Percentiles rank a stretch among this genome's conserved stretches.
Conservation (phyloP, 257 asterid species). For the Fraxinus anomala region DNA sequence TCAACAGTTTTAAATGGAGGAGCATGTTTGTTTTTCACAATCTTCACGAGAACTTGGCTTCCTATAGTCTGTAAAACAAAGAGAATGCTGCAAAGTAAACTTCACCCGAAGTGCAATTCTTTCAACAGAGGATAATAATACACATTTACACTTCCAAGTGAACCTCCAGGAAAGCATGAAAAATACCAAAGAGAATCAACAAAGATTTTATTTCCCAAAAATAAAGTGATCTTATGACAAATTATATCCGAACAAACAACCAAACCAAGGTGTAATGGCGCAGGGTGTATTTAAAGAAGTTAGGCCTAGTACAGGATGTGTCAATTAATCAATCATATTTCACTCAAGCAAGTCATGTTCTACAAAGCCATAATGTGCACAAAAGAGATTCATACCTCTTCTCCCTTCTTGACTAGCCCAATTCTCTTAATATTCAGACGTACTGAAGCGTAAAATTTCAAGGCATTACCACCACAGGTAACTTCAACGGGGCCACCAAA, state of each 20-base stretch:
- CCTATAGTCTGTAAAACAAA: slow-evolving; percentile 62
- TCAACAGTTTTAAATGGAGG: slow-evolving; percentile 82
- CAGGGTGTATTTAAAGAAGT: background rate
- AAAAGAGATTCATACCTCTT: slow-evolving; percentile 61
- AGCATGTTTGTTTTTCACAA: slow-evolving; percentile 92
- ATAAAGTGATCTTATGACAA: background rate
- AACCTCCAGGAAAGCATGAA: background rate
- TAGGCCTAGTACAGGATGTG: background rate
- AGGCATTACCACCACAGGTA: slow-evolving; percentile 99
- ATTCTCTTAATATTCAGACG: slow-evolving; percentile 83
- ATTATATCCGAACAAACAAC: background rate
- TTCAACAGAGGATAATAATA: background rate
- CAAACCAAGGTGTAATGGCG: background rate
- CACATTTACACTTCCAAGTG: background rate
- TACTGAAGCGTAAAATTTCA: slow-evolving; percentile 94
- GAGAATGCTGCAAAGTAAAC: background rate
- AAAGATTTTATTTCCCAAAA: no score
- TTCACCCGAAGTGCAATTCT: background rate
- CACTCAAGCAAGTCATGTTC: slow-evolving; percentile 12
- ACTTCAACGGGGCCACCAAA: slow-evolving; percentile 92
- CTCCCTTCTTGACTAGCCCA: slow-evolving; percentile 85
- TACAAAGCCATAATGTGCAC: background rate
- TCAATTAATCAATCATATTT: background rate
- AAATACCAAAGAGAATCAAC: background rate
- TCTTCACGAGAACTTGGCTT: slow-evolving; percentile 82